Conservation (phyloP, 164 flowering plant genomes). For the Magnolia officinalis region DNA sequence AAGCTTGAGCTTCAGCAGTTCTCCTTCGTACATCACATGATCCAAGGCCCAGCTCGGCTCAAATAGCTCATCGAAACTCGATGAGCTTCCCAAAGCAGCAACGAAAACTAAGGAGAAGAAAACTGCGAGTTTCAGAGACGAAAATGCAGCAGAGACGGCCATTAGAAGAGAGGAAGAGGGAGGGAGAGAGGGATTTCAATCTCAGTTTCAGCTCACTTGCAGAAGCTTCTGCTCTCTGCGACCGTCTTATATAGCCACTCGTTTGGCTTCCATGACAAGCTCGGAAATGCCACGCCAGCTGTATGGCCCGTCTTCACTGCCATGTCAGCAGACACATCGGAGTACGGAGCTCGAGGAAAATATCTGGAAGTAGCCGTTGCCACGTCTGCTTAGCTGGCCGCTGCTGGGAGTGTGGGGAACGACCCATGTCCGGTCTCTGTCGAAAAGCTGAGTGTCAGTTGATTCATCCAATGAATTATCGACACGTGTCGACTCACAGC, state of each 20-base stretch:
- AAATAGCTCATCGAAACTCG: slow-evolving; percentile 69
- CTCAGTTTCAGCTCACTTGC: background rate
- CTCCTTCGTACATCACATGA: slow-evolving; percentile 70
- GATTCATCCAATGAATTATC: background rate
- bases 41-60: slow-evolving; percentile 83
- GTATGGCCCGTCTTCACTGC: background rate
- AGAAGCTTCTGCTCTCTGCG: slow-evolving; percentile 3
- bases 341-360: slow-evolving; percentile 9
- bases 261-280: slow-evolving; percentile 17
- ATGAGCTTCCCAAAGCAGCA: slow-evolving; percentile 12
- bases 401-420: slow-evolving; percentile 12
- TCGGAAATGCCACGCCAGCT: background rate
- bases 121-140: background rate
- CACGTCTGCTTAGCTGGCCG: slow-evolving; percentile 27
- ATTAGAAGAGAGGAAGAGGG: slow-evolving; percentile 5
- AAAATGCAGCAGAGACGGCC: background rate
- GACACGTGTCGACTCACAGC: slow-evolving; percentile 37
- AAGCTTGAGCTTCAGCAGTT: slow-evolving; percentile 69
- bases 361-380: slow-evolving; percentile 46
- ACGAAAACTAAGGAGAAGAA: background rate
- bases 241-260: slow-evolving; percentile 20
- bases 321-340: slow-evolving; percentile 11
- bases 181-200: background rate
- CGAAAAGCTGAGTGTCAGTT: slow-evolving; percentile 9
- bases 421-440: slow-evolving; percentile 24